Evolutionary conservation across 139 green algal genomes (phyloP).

Genomic region (Tetraselmis striata): DNA sequence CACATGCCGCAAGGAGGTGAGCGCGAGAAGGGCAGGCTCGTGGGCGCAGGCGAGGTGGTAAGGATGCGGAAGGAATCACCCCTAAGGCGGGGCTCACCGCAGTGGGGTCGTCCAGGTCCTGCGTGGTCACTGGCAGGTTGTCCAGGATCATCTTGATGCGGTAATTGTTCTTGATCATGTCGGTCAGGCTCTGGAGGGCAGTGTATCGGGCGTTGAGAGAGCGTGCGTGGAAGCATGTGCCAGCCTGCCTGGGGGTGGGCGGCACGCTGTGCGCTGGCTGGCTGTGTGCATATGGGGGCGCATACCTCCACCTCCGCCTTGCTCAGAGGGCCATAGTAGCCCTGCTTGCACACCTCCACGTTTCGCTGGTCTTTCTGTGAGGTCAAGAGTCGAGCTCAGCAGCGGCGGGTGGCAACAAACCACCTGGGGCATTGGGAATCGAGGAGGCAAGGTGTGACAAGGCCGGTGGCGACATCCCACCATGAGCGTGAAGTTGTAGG

Average conservation of each 20-base stretch:
- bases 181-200: constrained; percentile 52
- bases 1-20: not conserved
- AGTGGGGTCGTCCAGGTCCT: constrained; percentile 59
- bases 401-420: too few species aligned
- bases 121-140: constrained; percentile 91
- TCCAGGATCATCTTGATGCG: constrained; percentile 89
- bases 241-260: too few species aligned
- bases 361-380: not conserved
- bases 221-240: not conserved
- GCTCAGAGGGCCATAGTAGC: constrained; percentile 44
- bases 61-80: too few species aligned
- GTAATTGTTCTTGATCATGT: constrained; percentile 80
- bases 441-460: too few species aligned
- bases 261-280: too few species aligned
- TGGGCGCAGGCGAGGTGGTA: too few species aligned
- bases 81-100: too few species aligned
- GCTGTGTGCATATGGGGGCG: too few species aligned
- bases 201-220: not conserved
- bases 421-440: too few species aligned
- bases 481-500: constrained; percentile 87
- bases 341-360: constrained; percentile 7
- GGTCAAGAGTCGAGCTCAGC: too few species aligned
- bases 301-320: constrained; percentile 32
- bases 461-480: constrained; percentile 24
- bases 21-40: too few species aligned